Percentiles rank a stretch among this genome's conserved stretches.
Conservation (phyloP, 2,329 filamentous ascomycete genomes). For the Sclerotinia trifoliorum region DNA sequence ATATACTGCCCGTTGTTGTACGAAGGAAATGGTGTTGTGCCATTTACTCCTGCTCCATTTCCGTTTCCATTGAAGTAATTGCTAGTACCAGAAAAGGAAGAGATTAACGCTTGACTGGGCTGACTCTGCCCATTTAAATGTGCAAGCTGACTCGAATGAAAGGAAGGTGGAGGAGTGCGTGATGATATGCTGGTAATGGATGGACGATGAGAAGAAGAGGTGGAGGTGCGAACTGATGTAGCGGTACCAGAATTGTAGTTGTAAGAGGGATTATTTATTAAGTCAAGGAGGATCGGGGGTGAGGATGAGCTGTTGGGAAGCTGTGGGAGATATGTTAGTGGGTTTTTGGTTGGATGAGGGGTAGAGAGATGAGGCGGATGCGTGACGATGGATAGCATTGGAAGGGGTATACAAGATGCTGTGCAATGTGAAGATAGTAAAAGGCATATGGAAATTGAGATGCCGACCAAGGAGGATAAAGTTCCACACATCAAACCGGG, state of each 20-base stretch:
- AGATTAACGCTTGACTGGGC: no score
- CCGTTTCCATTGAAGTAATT: background rate
- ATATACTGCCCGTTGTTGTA: conserved; percentile 30
- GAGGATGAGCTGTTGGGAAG: conserved; percentile 32
- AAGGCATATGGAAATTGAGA: background rate
- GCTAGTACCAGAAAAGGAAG: background rate
- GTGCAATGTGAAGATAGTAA: background rate
- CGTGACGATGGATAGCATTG: background rate
- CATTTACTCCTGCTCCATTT: no score
- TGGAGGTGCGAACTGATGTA: conserved; percentile 28
- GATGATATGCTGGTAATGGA: conserved; percentile 7
- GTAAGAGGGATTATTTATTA: conserved; percentile 27
- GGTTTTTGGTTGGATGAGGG: background rate
- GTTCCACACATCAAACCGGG: background rate
- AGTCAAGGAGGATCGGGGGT: conserved; percentile 30
- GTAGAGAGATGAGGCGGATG: background rate
- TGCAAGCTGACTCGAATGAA: conserved; percentile 28
- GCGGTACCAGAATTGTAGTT: conserved; percentile 35
- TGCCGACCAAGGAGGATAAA: background rate
- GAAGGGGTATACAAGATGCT: no score
- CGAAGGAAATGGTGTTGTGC: conserved; percentile 22
- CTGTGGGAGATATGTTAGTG: conserved; percentile 23
- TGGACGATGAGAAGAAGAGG: conserved; percentile 22
- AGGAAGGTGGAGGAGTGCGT: conserved; percentile 26
- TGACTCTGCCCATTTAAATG: background rate